Evolutionary conservation across 1,139 yeast genomes (phyloP).

Genomic region (Eremothecium gossypii): DNA sequence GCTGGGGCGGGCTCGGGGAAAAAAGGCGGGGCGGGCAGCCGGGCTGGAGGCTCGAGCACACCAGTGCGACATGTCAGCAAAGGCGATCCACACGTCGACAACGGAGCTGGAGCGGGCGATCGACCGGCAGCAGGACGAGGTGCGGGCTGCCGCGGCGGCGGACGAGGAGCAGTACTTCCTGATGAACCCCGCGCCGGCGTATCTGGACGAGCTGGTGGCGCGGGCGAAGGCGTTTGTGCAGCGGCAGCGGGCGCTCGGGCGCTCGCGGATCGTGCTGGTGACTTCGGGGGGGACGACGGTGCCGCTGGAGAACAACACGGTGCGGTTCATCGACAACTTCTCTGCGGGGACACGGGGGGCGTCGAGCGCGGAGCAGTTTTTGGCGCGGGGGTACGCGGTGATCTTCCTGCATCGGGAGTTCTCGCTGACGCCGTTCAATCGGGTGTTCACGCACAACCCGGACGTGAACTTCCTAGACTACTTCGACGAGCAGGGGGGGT

Average conservation of each 20-base stretch:
- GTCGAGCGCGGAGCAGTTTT: constrained; percentile 83
- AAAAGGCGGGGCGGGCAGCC: no score
- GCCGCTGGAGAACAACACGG: constrained; percentile 93
- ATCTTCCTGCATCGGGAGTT: constrained; percentile 88
- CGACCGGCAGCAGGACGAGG: constrained; percentile 56
- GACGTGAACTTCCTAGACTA: constrained; percentile 73
- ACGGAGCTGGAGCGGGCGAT: constrained; percentile 71
- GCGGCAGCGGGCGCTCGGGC: constrained; percentile 35
- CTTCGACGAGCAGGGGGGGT: constrained; percentile 47
- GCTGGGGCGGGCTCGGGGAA: no score
- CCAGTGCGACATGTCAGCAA: constrained; percentile 1
- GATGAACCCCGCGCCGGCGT: constrained; percentile 63
- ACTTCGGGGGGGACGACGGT: constrained; percentile 99
- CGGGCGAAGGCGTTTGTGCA: constrained; percentile 55
- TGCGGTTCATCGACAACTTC: constrained; percentile 90
- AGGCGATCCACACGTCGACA: constrained; percentile 46
- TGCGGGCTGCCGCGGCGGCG: constrained; percentile 63
- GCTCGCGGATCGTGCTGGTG: constrained; percentile 61
- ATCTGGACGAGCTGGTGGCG: constrained; percentile 50
- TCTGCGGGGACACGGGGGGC: constrained; percentile 98
- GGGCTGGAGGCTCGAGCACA: no score
- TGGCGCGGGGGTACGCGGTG: constrained; percentile 82
- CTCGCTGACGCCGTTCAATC: constrained; percentile 80
- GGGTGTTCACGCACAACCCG: constrained; percentile 80
- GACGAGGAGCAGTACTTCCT: constrained; percentile 75